phyloP scores from a whole-genome alignment of 805 yeast species.

The Komagataella pseudopastoris region DNA sequence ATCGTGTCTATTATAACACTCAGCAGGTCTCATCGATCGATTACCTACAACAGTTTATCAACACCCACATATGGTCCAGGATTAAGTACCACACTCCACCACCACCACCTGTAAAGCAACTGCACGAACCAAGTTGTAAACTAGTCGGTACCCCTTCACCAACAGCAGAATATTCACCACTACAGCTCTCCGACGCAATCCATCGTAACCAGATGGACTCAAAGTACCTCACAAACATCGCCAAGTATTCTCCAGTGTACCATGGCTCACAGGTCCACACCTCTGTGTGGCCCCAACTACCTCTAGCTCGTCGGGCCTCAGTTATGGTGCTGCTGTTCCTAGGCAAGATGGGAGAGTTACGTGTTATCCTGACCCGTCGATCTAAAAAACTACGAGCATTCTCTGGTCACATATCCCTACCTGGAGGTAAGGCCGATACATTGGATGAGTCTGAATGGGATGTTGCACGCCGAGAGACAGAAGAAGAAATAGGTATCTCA shows the following conservation, averaged over 20 bases:
- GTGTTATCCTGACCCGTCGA: constrained; percentile 71
- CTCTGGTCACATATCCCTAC: constrained; percentile 85
- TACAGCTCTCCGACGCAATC: not conserved
- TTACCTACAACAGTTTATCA: not conserved
- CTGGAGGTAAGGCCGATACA: constrained; percentile 85
- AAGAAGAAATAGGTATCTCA: constrained; percentile 75
- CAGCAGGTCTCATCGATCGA: not conserved
- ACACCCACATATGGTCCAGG: constrained; percentile 1
- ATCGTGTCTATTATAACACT: not conserved
- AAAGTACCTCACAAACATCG: constrained; percentile 19
- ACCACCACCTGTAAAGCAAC: not conserved
- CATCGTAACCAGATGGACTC: constrained; percentile 18
- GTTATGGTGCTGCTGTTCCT: constrained; percentile 65
- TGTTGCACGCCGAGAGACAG: constrained; percentile 71
- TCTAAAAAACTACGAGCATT: constrained; percentile 56
- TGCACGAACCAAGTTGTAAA: not conserved
- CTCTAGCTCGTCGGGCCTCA: constrained; percentile 58
- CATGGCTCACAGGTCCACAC: constrained; percentile 8
- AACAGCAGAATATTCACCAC: not conserved
- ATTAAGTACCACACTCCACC: not conserved
- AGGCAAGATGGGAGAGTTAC: constrained; percentile 59
- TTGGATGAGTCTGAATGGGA: constrained; percentile 54
- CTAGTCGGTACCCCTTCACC: not conserved
- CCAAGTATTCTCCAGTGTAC: constrained; percentile 18
- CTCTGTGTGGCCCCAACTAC: constrained; percentile 53